Base-by-base conservation (phyloP, 1,139 yeast genomes). In the Sugiyamaella novakii region DNA sequence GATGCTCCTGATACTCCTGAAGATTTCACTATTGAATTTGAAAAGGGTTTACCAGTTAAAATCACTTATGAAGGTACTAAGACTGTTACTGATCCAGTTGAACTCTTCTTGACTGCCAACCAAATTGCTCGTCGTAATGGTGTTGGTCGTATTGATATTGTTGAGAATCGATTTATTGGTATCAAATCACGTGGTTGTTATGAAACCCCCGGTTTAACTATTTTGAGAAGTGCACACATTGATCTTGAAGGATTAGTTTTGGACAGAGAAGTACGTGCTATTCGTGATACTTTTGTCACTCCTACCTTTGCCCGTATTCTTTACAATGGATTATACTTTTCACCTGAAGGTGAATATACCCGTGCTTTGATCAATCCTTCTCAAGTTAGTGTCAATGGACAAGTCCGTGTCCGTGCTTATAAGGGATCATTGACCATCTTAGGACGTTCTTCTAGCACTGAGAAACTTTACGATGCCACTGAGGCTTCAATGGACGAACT, bases 401-500 rank as follows among this genome's bases (percentile, higher is more conserved):
- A 83, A 61, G 98, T 92, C 61, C 86, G 98, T 77, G 84, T 91
- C 56, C 79, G 91, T 69, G 83, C 87, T 59, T 92, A 92, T 83
- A 92, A 92, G 81, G 98, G 98, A 60, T 75, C 81, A 54, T 74
- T 89, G 62, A 74, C 77, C 50, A 80, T 92, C 58, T 79, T 91
- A 67, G 98, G 98, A 68, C 88, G 98, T 79, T 89, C 84, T 56
- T 88, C 97, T 22, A 84, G 84, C 57, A 88, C 98, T 54, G 98
- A 91, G 75, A 91, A 89, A 76, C 81, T 92, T 63, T 92, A 92
- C 71, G 98, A 92, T 70, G 97, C 96, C 59, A 88, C 96, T 54
- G 97, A 91, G 72, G 89, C 98, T 19, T 91, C 98, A 15, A 92
- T 92, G 98, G 98, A 92, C 73, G 98, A 92, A 75, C 83, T 92